These are phyloP conservation scores for Dendrostoma leiphaemia DNA, from an alignment of 2,329 filamentous ascomycete genomes.

Conservation along the genomic window DNA sequence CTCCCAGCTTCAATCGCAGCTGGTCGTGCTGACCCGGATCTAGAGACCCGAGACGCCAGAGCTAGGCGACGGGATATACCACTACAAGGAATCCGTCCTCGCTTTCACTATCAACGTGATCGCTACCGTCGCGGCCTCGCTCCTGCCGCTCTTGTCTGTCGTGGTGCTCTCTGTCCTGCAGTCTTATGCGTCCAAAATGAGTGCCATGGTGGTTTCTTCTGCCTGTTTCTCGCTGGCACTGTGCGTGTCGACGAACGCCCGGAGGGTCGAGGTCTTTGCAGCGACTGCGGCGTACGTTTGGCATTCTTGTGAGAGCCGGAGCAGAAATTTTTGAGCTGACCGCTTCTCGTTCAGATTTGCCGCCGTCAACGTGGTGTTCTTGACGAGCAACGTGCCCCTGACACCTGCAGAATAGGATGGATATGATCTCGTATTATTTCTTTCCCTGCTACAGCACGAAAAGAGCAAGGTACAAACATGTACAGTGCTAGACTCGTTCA, in stretches of 20 bases:
- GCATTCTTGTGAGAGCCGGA: no score
- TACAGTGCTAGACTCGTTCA: no score
- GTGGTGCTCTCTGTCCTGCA: conserved; percentile 28
- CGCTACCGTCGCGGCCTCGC: conserved; percentile 25
- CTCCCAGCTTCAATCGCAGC: neutral
- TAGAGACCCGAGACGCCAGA: neutral
- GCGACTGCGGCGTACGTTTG: conserved; percentile 24
- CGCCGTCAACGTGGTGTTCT: conserved; percentile 11
- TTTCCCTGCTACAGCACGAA: no score
- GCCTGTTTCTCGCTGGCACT: conserved; percentile 19
- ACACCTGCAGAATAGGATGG: no score
- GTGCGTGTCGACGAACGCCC: conserved; percentile 19
- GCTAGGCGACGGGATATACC: conserved; percentile 14
- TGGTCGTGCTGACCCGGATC: neutral
- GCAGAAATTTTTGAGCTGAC: neutral
- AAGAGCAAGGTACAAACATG: no score
- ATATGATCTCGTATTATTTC: no score
- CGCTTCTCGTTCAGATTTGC: neutral
- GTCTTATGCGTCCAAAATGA: conserved; percentile 26
- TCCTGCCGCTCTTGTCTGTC: conserved; percentile 27
- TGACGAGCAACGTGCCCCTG: conserved; percentile 29
- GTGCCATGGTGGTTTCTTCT: conserved; percentile 17
- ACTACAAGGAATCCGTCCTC: conserved; percentile 17
- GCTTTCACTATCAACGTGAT: conserved; percentile 19
- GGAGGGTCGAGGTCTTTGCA: conserved; percentile 20